Evolutionary conservation across 768 basidiomycete species (phyloP).

Genomic region (Termitomyces sp.): DNA sequence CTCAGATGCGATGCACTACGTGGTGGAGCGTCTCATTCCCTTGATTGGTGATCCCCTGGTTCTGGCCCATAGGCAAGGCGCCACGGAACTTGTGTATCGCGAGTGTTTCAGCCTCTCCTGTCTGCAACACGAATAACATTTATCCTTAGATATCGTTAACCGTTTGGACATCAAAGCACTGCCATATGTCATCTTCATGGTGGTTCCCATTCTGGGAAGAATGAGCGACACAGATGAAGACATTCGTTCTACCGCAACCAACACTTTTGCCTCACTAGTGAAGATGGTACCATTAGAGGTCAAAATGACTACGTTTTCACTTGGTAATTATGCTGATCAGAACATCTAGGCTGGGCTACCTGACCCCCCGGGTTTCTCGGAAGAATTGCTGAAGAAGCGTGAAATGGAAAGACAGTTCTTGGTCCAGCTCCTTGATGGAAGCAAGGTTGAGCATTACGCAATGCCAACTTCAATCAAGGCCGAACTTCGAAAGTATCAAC

Average conservation of each 20-base stretch:
- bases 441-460: constrained; percentile 85
- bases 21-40: constrained; percentile 83
- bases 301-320: constrained; percentile 13
- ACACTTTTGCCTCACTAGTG: constrained; percentile 93
- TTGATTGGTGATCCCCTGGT: constrained; percentile 74
- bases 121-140: constrained; percentile 2
- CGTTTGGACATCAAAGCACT: constrained; percentile 89
- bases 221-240: constrained; percentile 96
- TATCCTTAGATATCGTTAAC: constrained; percentile 78
- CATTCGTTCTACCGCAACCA: constrained; percentile 90
- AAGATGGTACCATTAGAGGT: constrained; percentile 99
- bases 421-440: constrained; percentile 89
- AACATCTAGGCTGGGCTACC: constrained; percentile 82
- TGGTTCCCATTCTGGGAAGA: constrained; percentile 92
- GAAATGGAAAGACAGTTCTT: constrained; percentile 89
- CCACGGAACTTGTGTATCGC: constrained; percentile 90
- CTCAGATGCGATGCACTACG: constrained; percentile 78
- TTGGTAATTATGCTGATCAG: background rate
- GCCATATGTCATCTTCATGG: constrained; percentile 94
- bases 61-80: constrained; percentile 79
- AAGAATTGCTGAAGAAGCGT: constrained; percentile 79
- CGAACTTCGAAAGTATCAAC: constrained; percentile 94
- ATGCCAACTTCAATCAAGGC: constrained; percentile 89
- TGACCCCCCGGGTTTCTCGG: constrained; percentile 89
- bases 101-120: constrained; percentile 27